These are phyloP conservation scores for Micractinium conductrix DNA, from an alignment of 139 green algal species.

Conservation along the genomic window DNA sequence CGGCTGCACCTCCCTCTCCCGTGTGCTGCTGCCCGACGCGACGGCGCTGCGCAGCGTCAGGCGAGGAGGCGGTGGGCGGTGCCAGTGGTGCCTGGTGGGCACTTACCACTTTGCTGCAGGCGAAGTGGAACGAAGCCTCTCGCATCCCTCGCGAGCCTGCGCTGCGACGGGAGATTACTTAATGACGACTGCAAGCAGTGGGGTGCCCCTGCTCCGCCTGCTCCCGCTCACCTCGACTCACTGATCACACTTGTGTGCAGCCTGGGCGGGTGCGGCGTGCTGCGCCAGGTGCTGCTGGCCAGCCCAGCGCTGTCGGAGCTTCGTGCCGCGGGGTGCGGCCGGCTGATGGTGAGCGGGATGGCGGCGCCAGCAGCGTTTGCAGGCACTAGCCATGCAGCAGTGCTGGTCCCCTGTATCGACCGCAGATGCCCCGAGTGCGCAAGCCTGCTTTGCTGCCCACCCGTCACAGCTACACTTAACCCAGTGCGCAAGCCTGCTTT, in stretches of 20 bases:
- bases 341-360: slow-evolving; percentile 1
- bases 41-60: background rate
- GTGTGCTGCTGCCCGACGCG: slow-evolving; percentile 28
- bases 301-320: background rate
- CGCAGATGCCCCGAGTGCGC: too few species aligned
- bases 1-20: slow-evolving; percentile 13
- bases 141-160: too few species aligned
- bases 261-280: slow-evolving; percentile 15
- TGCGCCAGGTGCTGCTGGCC: slow-evolving; percentile 29
- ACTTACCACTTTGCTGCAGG: too few species aligned
- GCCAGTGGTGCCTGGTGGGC: too few species aligned
- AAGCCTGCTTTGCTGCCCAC: background rate
- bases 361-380: background rate
- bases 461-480: background rate
- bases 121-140: too few species aligned
- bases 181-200: too few species aligned
- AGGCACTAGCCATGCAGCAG: background rate
- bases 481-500: background rate
- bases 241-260: too few species aligned
- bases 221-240: too few species aligned
- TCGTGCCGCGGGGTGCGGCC: background rate
- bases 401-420: background rate
- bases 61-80: too few species aligned
- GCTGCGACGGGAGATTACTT: too few species aligned
- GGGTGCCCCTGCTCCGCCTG: too few species aligned